Base-by-base conservation (phyloP, 1,139 yeast species). In the Kodamaea arcana region DNA sequence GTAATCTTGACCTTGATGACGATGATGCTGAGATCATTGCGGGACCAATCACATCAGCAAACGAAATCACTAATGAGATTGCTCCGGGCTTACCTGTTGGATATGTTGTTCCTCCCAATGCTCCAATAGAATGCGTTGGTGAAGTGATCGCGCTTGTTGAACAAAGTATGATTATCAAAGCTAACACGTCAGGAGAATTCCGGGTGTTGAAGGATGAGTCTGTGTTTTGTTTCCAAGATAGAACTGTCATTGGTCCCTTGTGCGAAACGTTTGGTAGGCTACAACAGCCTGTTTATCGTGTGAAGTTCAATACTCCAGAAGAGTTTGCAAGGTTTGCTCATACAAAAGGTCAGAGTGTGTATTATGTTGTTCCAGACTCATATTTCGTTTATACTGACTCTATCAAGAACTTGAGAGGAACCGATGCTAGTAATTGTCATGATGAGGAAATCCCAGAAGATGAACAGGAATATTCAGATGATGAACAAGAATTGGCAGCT, bases 391-490 rank as follows among this genome's bases (percentile, higher is more conserved):
- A 81, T 43, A 90, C 97, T 0, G 85, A 83, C 35, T 62, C 77
- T 14, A 72, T 90, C 34, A 83, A 78, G 47, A 65, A 71, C 17
- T 43, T 79, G 15, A 88, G 83, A 50, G 98, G 97, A 11, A 82
- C 92, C 1, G 99, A 92, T 62, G 98, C 98, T 0, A 83, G 95
- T 51, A 92, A 92, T 48, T 81, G 87, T 54, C 85, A 87, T 54
- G 98, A 92, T 57, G 98, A 92, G 62, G 99, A 92, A 50, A 60
- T 90, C 16, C 90, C 96, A 0, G 86, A 79, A 47, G 94, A 84
- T 27, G 97, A 92, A 54, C 96, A 87, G 54, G 97, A 92, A 50
- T 92, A 82, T 47, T 86, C 96, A 1, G 97, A 92, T 52, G 97
- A 92, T 58, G 97, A 90, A 54, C 73, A 73, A 47, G 97, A 90